A percentile compares a stretch with the other conserved stretches of the same genome.
These are phyloP conservation scores for Colletotrichum gloeosporioides DNA, from an alignment of 2,329 filamentous ascomycete species.

Conservation along the genomic window DNA sequence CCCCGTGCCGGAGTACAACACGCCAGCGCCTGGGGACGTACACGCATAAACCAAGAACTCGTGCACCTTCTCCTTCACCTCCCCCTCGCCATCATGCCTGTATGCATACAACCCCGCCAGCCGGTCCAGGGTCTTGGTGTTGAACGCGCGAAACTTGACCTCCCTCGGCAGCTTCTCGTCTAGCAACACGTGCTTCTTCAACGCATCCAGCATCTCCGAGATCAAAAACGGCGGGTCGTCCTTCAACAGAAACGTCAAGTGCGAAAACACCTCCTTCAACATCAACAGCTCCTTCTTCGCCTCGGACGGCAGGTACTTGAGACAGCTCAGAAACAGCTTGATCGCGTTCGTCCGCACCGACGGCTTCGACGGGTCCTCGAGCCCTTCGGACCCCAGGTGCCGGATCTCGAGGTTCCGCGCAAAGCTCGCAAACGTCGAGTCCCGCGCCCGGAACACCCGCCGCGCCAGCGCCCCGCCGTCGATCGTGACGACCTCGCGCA, in stretches of 20 bases:
- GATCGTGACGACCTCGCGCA: conserved; percentile 84
- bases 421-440: conserved; percentile 80
- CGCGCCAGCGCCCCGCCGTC: conserved; percentile 85
- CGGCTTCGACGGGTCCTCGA: conserved; percentile 72
- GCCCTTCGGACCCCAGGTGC: conserved; percentile 51
- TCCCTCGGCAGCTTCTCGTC: conserved; percentile 77
- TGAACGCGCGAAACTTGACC: conserved; percentile 78
- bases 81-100: conserved; percentile 49
- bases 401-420: conserved; percentile 81
- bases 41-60: conserved; percentile 78
- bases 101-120: conserved; percentile 76
- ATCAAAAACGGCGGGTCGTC: conserved; percentile 80
- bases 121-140: conserved; percentile 73
- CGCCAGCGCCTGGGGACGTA: conserved; percentile 74
- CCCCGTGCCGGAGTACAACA: conserved; percentile 78
- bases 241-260: conserved; percentile 79
- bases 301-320: conserved; percentile 78
- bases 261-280: conserved; percentile 81
- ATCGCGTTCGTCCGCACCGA: conserved; percentile 85
- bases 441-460: conserved; percentile 77
- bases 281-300: conserved; percentile 82
- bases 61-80: conserved; percentile 74
- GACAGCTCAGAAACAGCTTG: conserved; percentile 77
- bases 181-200: conserved; percentile 75
- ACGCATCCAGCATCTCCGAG: conserved; percentile 72